Evolutionary conservation across 805 yeast species (phyloP).

Genomic region (Deakozyma indianensis): DNA sequence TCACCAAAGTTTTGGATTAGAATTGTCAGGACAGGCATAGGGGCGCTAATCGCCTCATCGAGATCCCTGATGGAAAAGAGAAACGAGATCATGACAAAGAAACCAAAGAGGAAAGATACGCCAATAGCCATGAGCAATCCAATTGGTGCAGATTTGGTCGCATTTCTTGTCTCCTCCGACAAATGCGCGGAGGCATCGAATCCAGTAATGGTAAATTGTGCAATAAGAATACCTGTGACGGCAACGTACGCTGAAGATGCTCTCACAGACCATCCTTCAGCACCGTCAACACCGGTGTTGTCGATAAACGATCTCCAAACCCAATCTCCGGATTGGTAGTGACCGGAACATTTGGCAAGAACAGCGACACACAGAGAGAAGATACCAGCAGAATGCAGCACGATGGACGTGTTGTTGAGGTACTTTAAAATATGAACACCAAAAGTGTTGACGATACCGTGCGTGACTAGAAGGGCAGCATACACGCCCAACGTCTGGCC

Average conservation of each 20-base stretch:
- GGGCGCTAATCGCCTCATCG: conserved; percentile 1
- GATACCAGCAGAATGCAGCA: not conserved
- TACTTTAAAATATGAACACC: not conserved
- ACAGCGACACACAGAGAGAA: not conserved
- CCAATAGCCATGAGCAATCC: conserved; percentile 2
- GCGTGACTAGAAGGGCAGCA: not conserved
- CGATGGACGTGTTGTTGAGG: not conserved
- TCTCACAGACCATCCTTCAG: conserved; percentile 9
- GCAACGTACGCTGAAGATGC: conserved; percentile 13
- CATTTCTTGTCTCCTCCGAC: conserved; percentile 4
- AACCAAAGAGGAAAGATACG: conserved; percentile 2
- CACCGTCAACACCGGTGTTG: conserved; percentile 4
- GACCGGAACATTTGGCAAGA: conserved; percentile 1
- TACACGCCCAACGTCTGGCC: conserved; percentile 7
- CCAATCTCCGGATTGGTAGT: conserved; percentile 8
- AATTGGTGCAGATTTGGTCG: conserved; percentile 2
- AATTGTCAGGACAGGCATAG: conserved; percentile 2
- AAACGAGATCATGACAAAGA: conserved; percentile 3
- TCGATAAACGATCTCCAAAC: conserved; percentile 10
- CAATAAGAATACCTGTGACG: conserved; percentile 1
- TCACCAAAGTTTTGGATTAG: conserved; percentile 1
- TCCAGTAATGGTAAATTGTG: not conserved
- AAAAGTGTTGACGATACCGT: not conserved
- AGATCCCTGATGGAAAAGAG: conserved; percentile 2
- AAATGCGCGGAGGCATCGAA: conserved; percentile 4